Evolutionary conservation across 169 alveolate species (phyloP).

Genomic region (Toxoplasma gondii): DNA sequence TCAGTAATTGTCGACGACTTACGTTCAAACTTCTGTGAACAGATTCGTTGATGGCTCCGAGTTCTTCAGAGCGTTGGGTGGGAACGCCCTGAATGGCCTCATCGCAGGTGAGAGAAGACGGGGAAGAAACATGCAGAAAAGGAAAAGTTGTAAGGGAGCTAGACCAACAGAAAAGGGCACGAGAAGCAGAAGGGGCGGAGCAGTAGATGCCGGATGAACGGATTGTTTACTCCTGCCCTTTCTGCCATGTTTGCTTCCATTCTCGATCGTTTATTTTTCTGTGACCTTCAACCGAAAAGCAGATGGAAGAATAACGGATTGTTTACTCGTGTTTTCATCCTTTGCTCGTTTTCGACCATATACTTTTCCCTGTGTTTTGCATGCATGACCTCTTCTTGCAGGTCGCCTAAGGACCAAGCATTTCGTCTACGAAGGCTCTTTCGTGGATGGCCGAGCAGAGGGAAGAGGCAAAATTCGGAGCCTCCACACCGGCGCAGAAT

Average conservation of each 20-base stretch:
- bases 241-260: too few relatives aligned
- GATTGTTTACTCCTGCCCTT: too few relatives aligned
- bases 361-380: too few relatives aligned
- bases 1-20: too few relatives aligned
- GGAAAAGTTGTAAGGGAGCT: not conserved
- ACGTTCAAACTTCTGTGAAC: too few relatives aligned
- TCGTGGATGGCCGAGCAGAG: not conserved
- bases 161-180: not conserved
- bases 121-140: not conserved
- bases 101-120: not conserved
- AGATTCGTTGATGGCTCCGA: constrained; percentile 5
- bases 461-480: not conserved
- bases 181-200: not conserved
- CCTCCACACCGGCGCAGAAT: not conserved
- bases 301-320: too few relatives aligned
- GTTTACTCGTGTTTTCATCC: too few relatives aligned
- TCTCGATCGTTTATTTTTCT: too few relatives aligned
- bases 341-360: too few relatives aligned
- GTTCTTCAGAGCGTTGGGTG: not conserved
- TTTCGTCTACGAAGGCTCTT: constrained; percentile 28
- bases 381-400: not conserved
- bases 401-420: not conserved
- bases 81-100: not conserved
- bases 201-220: not conserved
- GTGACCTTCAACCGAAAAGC: too few relatives aligned